phyloP scores from a whole-genome alignment of 192 early-diverging fungal species.

The Backusella macrospora region DNA sequence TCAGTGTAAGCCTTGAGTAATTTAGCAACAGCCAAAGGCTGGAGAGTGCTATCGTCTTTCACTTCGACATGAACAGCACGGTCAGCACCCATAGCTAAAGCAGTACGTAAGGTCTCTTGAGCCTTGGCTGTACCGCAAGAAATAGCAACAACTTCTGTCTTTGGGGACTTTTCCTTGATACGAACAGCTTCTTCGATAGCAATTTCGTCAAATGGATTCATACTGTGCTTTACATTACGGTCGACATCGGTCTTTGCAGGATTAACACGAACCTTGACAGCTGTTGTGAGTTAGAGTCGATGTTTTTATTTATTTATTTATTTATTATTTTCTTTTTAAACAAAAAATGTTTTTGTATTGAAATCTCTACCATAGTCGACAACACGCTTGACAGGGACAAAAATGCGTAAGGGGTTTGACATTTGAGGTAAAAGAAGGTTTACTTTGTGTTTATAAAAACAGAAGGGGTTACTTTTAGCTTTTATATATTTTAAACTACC shows the following conservation, averaged over 20 bases:
- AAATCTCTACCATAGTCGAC: conserved; percentile 60
- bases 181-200: conserved; percentile 94
- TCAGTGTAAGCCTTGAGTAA: conserved; percentile 85
- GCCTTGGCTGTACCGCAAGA: conserved; percentile 88
- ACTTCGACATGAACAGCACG: conserved; percentile 91
- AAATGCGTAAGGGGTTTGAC: conserved; percentile 63
- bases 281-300: conserved; percentile 16
- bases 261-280: conserved; percentile 97
- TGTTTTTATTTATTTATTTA: neutral
- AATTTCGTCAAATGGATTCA: conserved; percentile 99
- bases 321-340: neutral
- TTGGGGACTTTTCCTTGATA: conserved; percentile 77
- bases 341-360: neutral
- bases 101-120: conserved; percentile 93
- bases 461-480: neutral
- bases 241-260: conserved; percentile 87
- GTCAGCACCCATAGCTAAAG: conserved; percentile 98
- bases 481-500: neutral
- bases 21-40: conserved; percentile 93
- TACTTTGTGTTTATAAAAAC: neutral
- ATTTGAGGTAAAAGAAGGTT: conserved; percentile 12
- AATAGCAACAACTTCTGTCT: conserved; percentile 83
- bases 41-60: conserved; percentile 68
- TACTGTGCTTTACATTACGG: conserved; percentile 95
- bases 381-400: conserved; percentile 90